Conservation (phyloP, 306 rosid species). For the Vigna unguiculata region DNA sequence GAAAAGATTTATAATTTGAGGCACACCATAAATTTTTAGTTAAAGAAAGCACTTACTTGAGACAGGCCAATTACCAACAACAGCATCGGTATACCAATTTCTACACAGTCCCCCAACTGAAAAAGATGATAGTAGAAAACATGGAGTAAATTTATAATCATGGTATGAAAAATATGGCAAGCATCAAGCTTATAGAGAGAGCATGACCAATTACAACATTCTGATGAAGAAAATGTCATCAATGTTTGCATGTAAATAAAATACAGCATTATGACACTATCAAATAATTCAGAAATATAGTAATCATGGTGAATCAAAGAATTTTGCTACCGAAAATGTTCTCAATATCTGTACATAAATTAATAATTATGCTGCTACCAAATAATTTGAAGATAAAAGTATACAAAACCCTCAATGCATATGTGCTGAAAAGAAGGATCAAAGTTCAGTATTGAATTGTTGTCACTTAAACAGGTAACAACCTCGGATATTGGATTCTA, state of each 20-base stretch:
- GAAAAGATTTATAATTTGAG: slow-evolving; percentile 26
- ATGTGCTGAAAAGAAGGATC: background rate
- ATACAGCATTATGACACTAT: background rate
- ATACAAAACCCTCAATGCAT: background rate
- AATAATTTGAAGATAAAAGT: slow-evolving; percentile 29
- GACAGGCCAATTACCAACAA: slow-evolving; percentile 83
- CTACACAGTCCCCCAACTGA: slow-evolving; percentile 94
- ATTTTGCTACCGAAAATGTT: background rate
- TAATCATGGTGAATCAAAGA: too few relatives aligned
- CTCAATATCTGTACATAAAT: background rate
- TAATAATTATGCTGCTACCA: background rate
- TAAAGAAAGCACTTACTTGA: slow-evolving; percentile 69
- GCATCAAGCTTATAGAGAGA: slow-evolving; percentile 21
- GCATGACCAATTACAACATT: slow-evolving; percentile 25
- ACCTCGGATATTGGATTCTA: background rate
- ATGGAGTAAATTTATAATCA: background rate
- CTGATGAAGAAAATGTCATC: slow-evolving; percentile 23
- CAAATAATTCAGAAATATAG: background rate
- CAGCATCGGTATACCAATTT: slow-evolving; percentile 93
- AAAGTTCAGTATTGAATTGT: background rate
- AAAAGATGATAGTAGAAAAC: slow-evolving; percentile 37
- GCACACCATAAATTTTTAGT: background rate
- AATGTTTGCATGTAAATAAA: background rate
- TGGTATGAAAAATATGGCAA: slow-evolving; percentile 15
- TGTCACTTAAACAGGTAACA: slow-evolving; percentile 12